A percentile compares a stretch with the other conserved stretches of the same genome.
Evolutionary conservation across 768 basidiomycete species (phyloP).

Genomic region (Amanita jacksonii): DNA sequence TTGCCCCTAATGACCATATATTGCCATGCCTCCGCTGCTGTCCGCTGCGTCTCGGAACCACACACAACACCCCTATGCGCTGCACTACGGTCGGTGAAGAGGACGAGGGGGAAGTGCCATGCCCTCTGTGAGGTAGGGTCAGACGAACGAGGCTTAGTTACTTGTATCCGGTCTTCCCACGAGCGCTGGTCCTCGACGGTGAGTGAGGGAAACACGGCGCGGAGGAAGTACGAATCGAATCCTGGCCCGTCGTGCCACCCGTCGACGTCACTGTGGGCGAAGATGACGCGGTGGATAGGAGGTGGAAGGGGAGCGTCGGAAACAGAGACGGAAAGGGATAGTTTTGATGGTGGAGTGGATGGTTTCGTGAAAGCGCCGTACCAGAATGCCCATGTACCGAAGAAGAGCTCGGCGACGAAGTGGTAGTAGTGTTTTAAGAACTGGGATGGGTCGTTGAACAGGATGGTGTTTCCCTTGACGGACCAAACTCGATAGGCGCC

Average conservation of each 20-base stretch:
- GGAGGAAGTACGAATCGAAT: constrained; percentile 71
- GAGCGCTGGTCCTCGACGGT: constrained; percentile 60
- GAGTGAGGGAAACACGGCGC: constrained; percentile 61
- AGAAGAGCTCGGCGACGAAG: constrained; percentile 71
- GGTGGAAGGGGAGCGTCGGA: constrained; percentile 27
- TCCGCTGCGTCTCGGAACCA: constrained; percentile 58
- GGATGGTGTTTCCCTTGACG: constrained; percentile 62
- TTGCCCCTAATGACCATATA: constrained; percentile 29
- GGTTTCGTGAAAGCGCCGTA: constrained; percentile 33
- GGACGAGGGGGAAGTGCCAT: constrained; percentile 62
- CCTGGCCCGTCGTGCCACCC: constrained; percentile 73
- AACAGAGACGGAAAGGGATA: constrained; percentile 7
- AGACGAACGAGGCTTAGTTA: constrained; percentile 15
- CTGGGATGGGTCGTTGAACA: constrained; percentile 63
- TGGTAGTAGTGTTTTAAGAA: constrained; percentile 88
- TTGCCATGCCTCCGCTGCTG: constrained; percentile 59
- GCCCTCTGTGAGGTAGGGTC: constrained; percentile 31
- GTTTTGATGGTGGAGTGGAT: constrained; percentile 13
- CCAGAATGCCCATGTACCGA: constrained; percentile 74
- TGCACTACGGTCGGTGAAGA: constrained; percentile 70
- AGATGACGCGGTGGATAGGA: constrained; percentile 59
- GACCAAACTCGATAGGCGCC: constrained; percentile 44
- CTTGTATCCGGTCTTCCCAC: constrained; percentile 53
- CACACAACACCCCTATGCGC: constrained; percentile 59
- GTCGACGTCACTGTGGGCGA: constrained; percentile 40